A percentile compares a stretch with the other conserved stretches of the same genome.
Evolutionary conservation across 352 stramenopile species (phyloP).

Genomic region (Phytopythium delawarense): DNA sequence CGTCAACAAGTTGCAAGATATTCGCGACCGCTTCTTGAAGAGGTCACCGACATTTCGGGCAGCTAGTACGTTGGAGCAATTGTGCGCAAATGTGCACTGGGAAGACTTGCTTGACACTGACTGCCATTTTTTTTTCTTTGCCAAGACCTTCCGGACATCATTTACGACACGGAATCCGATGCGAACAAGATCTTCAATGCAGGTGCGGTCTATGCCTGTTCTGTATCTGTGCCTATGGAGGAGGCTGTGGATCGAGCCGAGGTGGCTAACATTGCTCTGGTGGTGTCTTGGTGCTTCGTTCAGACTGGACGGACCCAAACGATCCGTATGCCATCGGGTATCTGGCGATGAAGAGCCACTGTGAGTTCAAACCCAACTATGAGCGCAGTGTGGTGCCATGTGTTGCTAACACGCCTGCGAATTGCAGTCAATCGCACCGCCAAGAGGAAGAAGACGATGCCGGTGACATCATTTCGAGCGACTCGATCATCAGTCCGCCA

Average conservation of each 20-base stretch:
- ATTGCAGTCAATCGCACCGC: constrained; percentile 1
- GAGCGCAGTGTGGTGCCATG: not conserved
- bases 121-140: constrained; percentile 3
- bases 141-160: constrained; percentile 45
- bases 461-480: not conserved
- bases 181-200: constrained; percentile 70
- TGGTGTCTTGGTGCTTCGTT: not conserved
- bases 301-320: constrained; percentile 50
- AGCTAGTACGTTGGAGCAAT: constrained; percentile 31
- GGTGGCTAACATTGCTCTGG: not conserved
- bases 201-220: constrained; percentile 18
- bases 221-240: no score
- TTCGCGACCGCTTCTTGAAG: constrained; percentile 41
- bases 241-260: not conserved
- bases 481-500: not conserved
- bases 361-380: constrained; percentile 17
- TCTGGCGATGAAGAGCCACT: constrained; percentile 35
- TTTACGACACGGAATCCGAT: constrained; percentile 51
- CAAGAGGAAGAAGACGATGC: not conserved
- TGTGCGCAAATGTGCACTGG: not conserved
- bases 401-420: not conserved
- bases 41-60: constrained; percentile 31
- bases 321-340: constrained; percentile 54
- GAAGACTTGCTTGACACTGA: not conserved
- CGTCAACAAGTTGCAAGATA: constrained; percentile 57